A percentile compares a stretch with the other conserved stretches of the same genome.
Conservation (phyloP, 768 basidiomycete genomes). For the Sporobolomyces roseus region DNA sequence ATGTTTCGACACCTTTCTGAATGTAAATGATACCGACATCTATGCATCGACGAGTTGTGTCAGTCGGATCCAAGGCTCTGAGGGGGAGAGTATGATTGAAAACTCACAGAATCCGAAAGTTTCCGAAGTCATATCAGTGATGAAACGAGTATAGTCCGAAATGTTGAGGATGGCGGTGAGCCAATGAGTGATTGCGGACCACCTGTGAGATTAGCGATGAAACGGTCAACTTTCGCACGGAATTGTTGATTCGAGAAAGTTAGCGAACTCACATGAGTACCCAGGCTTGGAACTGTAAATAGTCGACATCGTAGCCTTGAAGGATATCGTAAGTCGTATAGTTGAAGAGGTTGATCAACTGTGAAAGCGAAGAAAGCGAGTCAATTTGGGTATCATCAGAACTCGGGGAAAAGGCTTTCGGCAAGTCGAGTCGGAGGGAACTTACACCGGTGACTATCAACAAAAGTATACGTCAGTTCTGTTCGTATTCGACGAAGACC, state of each 20-base stretch:
- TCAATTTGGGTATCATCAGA: too few relatives aligned
- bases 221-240: too few relatives aligned
- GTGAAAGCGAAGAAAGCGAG: neutral
- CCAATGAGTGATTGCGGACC: slow-evolving; percentile 47
- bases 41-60: too few relatives aligned
- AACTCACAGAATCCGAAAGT: slow-evolving; percentile 42
- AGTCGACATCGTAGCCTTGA: slow-evolving; percentile 39
- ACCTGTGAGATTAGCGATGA: slow-evolving; percentile 28
- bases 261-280: slow-evolving; percentile 35
- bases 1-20: slow-evolving; percentile 45
- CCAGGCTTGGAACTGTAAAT: slow-evolving; percentile 47
- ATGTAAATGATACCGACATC: slow-evolving; percentile 46
- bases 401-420: too few relatives aligned
- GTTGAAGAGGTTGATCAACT: slow-evolving; percentile 46
- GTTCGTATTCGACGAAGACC: too few relatives aligned
- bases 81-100: too few relatives aligned
- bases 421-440: too few relatives aligned
- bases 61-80: too few relatives aligned
- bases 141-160: slow-evolving; percentile 45
- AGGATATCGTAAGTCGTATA: slow-evolving; percentile 47
- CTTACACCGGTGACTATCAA: slow-evolving; percentile 26
- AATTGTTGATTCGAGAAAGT: too few relatives aligned
- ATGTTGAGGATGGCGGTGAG: slow-evolving; percentile 45
- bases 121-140: slow-evolving; percentile 47
- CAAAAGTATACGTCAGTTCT: too few relatives aligned